Evolutionary conservation across 2,329 filamentous ascomycete species (phyloP), one percentile per base, ranked within the genome.

Genomic region (Xylaria sp.): DNA sequence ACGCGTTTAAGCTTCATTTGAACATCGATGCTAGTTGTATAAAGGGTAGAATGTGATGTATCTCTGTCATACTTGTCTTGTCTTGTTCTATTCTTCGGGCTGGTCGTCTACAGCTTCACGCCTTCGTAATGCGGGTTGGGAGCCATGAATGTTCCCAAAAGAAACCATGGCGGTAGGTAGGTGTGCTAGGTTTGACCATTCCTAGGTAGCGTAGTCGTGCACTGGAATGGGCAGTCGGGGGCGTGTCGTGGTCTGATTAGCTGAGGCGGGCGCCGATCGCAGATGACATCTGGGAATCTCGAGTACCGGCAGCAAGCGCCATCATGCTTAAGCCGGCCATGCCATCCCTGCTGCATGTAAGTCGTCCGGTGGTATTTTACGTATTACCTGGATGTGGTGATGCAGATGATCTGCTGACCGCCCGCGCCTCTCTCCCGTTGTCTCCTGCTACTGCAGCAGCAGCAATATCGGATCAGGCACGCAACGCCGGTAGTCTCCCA

Each of bases 161-260:
- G 28, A 67, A 67, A 69, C 52, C 67, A 67, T 46, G 67, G 60
- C 60, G 60, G 48, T 46, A 25, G 23, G 13, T 58, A 58, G 20
- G 36, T 46, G 18, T 46, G 41, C 28, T 12, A 39, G 41, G 15
- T 46, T 46, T 46, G 12, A 18, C 15, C 33, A 56, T 18, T 28
- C 28, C 28, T 5, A 28, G 28, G 28, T 28, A n/a, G 18, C 25
- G 31, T 36, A 57, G 41, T 39, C 28, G 39, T 25, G 54, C 25
- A 48, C 58, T 60, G 46, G 52, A 28, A 28, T 28, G 28, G 28
- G 28, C 28, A 28, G 48, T 23, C 62, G 64, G n/a, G 54, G 64
- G 70, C 70, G 70, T 71, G 70, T 71, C 70, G 70, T 36, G n/a
- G 67, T 67, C 59, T 70, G 70, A 71, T 71, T 71, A 70, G 70